Evolutionary conservation across 2,329 filamentous ascomycete species (phyloP).

Genomic region (Xylariomycetidae sp.): DNA sequence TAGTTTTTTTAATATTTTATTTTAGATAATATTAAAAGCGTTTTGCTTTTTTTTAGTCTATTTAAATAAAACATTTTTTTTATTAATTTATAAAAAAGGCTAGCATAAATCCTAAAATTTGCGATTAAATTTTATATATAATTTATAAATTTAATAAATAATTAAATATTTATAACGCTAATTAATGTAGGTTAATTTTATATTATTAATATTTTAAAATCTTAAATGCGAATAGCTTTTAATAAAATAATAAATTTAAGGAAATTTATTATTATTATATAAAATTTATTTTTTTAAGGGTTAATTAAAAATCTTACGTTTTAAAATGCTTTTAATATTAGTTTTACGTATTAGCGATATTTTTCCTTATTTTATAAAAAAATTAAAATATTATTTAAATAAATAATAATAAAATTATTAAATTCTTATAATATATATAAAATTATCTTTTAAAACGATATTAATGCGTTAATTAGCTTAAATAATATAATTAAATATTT

Average conservation of each 20-base stretch:
- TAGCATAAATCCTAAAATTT: conserved; percentile 4
- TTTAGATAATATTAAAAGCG: conserved; percentile 1
- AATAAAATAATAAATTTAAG: neutral
- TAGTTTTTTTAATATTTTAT: conserved; percentile 4
- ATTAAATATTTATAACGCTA: conserved; percentile 2
- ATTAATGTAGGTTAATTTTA: conserved; percentile 3
- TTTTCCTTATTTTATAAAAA: neutral
- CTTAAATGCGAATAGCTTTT: neutral
- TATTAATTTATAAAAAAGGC: conserved; percentile 2
- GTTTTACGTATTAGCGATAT: neutral
- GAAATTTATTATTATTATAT: neutral
- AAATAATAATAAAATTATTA: neutral
- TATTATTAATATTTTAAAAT: conserved; percentile 4
- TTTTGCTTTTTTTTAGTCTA: conserved; percentile 3
- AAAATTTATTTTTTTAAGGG: neutral
- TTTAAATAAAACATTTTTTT: conserved; percentile 1
- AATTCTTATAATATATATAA: conserved; percentile 1
- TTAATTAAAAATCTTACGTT: neutral
- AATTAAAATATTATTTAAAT: conserved; percentile 1
- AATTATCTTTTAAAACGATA: neutral
- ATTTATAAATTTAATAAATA: conserved; percentile 3
- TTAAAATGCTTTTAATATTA: too few species aligned
- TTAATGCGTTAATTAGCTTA: neutral
- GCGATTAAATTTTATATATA: conserved; percentile 4
- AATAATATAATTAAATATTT: neutral